Evolutionary conservation across 1,284 basidiomycete genomes (phyloP), one percentile per base, ranked within the genome.

Genomic region (Agaricales sp.): DNA sequence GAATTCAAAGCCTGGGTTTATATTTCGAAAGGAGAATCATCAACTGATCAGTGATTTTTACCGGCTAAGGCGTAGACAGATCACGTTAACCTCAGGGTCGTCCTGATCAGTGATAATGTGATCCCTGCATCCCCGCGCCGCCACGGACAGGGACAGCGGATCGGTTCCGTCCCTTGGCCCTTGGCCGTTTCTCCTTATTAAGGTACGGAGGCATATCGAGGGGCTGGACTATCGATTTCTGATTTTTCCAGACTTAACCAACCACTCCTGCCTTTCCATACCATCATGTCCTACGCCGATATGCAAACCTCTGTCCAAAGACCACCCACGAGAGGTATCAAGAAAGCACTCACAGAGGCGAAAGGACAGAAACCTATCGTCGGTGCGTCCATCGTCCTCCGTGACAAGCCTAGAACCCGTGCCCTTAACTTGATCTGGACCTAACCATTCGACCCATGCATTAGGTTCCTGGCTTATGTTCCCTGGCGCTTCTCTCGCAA

Each of bases 391-490:
- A 8, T 14, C 26, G 26, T 30, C 26, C 26, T 30, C 6, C 26
- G 14, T 30, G n/a, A n/a, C 14, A 30, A 30, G 26, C 26, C 26
- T 30, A 30, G 26, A 30, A 30, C 26, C 26, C 14, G 14, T 30
- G n/a, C n/a, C n/a, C n/a, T n/a, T n/a, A n/a, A n/a, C n/a, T n/a
- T n/a, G n/a, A n/a, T n/a, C n/a, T n/a, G n/a, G n/a, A n/a, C n/a
- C 14, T 14, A 30, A 30, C 14, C 4, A 1, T 12, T 41, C 8
- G 21, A 22, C 11, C 13, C 18, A n/a, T 43, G 4, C n/a, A 35
- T 16, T 30, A 61, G 61, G 61, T 6, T 63, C 58, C 19, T 63
- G 60, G 58, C 54, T 61, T 46, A 58, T 59, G 60, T 52, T 63
- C 39, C 60, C 59, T 25, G 60, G 60, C 19, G 57, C 58, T 11